Conservation (phyloP, 352 stramenopile species). For the Pythium vanterpoolii region DNA sequence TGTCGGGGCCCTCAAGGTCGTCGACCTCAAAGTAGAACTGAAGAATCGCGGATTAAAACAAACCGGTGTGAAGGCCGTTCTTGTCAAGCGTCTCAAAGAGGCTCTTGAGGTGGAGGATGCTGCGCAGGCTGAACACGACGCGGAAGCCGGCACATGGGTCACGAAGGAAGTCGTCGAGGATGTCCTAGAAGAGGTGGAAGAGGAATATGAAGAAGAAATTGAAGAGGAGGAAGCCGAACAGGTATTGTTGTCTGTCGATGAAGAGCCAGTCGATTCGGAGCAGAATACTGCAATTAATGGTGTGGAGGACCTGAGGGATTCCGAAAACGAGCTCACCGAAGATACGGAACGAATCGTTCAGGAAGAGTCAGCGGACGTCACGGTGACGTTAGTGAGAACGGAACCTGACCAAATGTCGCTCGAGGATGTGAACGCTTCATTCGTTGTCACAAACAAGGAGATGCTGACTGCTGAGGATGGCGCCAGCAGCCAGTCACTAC, state of each 20-base stretch:
- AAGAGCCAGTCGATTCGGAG: background rate
- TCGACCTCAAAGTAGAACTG: conserved; percentile 54
- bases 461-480: background rate
- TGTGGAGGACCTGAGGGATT: background rate
- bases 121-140: conserved; percentile 29
- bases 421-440: conserved; percentile 2
- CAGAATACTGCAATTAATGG: background rate
- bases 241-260: background rate
- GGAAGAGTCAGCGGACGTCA: background rate
- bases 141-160: conserved; percentile 27
- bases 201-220: conserved; percentile 30
- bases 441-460: background rate
- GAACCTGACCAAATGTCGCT: conserved; percentile 4
- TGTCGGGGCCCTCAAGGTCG: conserved; percentile 34
- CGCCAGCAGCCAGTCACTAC: background rate
- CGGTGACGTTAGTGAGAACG: background rate
- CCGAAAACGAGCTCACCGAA: background rate
- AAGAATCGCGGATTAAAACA: conserved; percentile 54
- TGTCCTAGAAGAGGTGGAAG: conserved; percentile 30
- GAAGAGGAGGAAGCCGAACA: conserved; percentile 5
- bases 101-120: conserved; percentile 41
- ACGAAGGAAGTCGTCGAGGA: conserved; percentile 30
- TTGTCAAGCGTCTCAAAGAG: conserved; percentile 46
- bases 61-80: conserved; percentile 48
- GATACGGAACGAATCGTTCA: background rate